phyloP scores from a whole-genome alignment of 495 filamentous ascomycete species.

The Aspergillus bridgeri region DNA sequence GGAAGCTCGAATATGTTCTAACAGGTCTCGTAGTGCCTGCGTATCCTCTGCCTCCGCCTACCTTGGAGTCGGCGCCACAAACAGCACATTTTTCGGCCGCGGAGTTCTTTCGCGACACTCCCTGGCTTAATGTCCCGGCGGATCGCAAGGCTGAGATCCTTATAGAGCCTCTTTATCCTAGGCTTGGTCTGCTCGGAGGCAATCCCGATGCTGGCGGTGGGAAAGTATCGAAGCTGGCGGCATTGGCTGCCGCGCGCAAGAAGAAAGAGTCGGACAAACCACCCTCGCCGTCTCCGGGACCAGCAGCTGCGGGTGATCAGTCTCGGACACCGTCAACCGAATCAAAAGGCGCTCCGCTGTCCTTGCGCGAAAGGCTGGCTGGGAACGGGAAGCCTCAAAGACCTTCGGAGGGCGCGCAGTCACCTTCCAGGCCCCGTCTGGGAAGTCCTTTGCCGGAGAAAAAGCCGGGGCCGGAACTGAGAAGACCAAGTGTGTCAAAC shows the following conservation, averaged over 20 bases:
- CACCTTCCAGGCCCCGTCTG: slow-evolving; percentile 20
- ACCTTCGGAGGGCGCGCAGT: slow-evolving; percentile 25
- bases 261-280: slow-evolving; percentile 68
- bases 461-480: slow-evolving; percentile 18
- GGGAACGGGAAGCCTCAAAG: slow-evolving; percentile 29
- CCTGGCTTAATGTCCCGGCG: slow-evolving; percentile 77
- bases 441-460: slow-evolving; percentile 18
- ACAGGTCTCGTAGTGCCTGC: slow-evolving; percentile 41
- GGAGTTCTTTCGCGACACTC: slow-evolving; percentile 77
- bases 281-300: slow-evolving; percentile 18
- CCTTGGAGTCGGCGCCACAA: slow-evolving; percentile 11
- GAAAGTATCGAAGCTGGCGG: slow-evolving; percentile 87
- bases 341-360: slow-evolving; percentile 22
- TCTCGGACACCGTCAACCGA: slow-evolving; percentile 21
- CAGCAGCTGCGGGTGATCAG: slow-evolving; percentile 11
- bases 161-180: slow-evolving; percentile 57
- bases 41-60: slow-evolving; percentile 28
- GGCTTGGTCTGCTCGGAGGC: slow-evolving; percentile 71
- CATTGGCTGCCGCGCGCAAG: slow-evolving; percentile 82
- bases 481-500: slow-evolving; percentile 6
- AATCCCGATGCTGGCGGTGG: slow-evolving; percentile 49
- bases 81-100: slow-evolving; percentile 39
- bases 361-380: slow-evolving; percentile 38
- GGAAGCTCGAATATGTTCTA: slow-evolving; percentile 40
- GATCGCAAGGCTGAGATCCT: slow-evolving; percentile 65